phyloP scores from a whole-genome alignment of 139 green algal genomes.

The Tetradesmus lagerheimii region DNA sequence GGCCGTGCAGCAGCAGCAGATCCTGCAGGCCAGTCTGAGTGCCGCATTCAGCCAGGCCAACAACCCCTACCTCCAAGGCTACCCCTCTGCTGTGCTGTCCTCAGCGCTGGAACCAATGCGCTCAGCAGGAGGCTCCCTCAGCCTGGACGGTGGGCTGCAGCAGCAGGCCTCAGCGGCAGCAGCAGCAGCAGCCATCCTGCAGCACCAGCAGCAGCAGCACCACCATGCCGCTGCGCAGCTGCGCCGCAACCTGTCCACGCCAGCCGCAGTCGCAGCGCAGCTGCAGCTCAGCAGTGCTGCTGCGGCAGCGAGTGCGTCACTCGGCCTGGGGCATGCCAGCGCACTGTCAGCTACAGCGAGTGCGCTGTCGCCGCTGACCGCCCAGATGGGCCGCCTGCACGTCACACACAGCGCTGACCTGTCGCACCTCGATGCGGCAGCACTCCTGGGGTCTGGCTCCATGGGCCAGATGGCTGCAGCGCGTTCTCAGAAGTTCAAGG shows the following conservation, averaged over 20 bases:
- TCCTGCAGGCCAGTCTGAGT: conserved; percentile 26
- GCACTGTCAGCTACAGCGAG: background rate
- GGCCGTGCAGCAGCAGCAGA: conserved; percentile 42
- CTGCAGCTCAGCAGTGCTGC: background rate
- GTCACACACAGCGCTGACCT: conserved; percentile 47
- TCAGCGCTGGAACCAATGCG: conserved; percentile 42
- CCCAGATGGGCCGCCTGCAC: conserved; percentile 37
- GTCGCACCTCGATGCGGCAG: conserved; percentile 20
- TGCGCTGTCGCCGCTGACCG: background rate
- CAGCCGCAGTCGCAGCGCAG: conserved; percentile 39
- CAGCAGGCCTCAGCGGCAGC: conserved; percentile 29
- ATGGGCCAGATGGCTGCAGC: background rate
- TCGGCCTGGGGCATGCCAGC: background rate
- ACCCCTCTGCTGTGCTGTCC: conserved; percentile 29
- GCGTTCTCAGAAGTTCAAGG: conserved; percentile 40
- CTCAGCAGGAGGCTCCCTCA: conserved; percentile 42
- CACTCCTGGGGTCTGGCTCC: background rate
- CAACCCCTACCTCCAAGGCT: conserved; percentile 40
- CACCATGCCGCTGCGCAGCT: conserved; percentile 20
- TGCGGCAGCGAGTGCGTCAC: background rate
- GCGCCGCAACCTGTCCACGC: conserved; percentile 41
- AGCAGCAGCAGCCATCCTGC: conserved; percentile 27
- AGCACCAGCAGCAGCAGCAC: conserved; percentile 32
- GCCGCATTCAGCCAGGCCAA: background rate
- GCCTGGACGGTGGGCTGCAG: conserved; percentile 35